These are phyloP conservation scores for Apiospora rasikravindrae DNA, from an alignment of 2,329 filamentous ascomycete genomes.

Conservation along the genomic window DNA sequence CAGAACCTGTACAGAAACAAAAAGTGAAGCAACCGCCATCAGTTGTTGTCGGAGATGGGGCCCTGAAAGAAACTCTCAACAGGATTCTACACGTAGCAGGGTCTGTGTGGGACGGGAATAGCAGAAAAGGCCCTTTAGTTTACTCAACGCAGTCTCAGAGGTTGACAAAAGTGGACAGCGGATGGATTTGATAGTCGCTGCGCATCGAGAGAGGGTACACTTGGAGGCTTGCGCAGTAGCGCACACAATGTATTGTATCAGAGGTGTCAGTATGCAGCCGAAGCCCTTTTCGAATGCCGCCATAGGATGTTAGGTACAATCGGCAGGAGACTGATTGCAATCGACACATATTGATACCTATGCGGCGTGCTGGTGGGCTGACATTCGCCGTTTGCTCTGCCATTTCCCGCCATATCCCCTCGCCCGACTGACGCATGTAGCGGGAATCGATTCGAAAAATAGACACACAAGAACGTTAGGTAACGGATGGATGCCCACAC, in stretches of 20 bases:
- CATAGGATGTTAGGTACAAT: neutral
- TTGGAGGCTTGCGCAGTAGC: neutral
- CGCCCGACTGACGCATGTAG: conserved; percentile 1
- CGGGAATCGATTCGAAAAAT: neutral
- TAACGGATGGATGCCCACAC: neutral
- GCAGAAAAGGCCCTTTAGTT: neutral
- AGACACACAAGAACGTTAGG: conserved; percentile 1
- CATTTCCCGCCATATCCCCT: neutral
- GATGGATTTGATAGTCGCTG: neutral
- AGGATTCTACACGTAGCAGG: neutral
- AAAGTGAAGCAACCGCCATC: neutral
- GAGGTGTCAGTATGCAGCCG: neutral
- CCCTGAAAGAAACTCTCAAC: neutral
- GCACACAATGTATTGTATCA: neutral
- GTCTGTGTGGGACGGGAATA: neutral
- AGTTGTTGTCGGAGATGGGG: neutral
- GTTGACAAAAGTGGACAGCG: conserved; percentile 10
- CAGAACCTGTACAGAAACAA: neutral
- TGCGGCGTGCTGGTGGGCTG: neutral
- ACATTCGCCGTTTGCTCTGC: neutral
- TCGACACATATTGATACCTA: conserved; percentile 4
- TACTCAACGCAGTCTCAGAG: conserved; percentile 6
- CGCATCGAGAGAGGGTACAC: neutral
- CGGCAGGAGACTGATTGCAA: neutral
- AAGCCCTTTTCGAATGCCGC: neutral